Percentiles rank a stretch among this genome's conserved stretches.
phyloP scores from a whole-genome alignment of 2,329 filamentous ascomycete genomes.

The Huntiella bhutanensis region DNA sequence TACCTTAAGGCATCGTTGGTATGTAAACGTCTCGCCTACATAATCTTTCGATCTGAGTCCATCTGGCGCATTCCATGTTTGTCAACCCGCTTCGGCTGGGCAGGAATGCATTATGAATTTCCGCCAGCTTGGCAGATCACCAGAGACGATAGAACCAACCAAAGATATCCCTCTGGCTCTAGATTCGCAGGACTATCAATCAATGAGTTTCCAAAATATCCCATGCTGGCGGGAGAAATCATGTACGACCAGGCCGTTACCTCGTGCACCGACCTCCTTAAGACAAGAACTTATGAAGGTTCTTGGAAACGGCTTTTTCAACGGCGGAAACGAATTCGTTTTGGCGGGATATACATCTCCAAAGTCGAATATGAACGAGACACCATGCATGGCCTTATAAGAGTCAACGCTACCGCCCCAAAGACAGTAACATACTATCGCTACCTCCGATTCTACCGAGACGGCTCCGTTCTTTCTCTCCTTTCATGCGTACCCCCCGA shows the following conservation, averaged over 20 bases:
- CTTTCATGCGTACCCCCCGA: conserved; percentile 63
- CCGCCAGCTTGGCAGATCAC: not conserved
- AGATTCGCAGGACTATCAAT: not conserved
- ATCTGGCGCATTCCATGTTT: conserved; percentile 69
- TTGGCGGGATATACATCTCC: conserved; percentile 90
- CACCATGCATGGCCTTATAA: conserved; percentile 44
- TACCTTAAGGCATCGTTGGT: conserved; percentile 61
- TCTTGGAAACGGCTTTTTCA: conserved; percentile 59
- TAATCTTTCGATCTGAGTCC: conserved; percentile 64
- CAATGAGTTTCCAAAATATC: conserved; percentile 17
- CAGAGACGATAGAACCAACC: not conserved
- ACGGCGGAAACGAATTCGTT: conserved; percentile 66
- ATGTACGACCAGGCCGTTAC: conserved; percentile 10
- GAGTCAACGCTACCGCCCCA: conserved; percentile 50
- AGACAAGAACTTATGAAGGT: conserved; percentile 26
- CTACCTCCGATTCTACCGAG: conserved; percentile 85
- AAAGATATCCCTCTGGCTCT: not conserved
- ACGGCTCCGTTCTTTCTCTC: conserved; percentile 66
- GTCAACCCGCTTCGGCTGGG: conserved; percentile 56
- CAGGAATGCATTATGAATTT: conserved; percentile 66
- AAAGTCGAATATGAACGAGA: conserved; percentile 88
- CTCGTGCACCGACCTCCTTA: conserved; percentile 16
- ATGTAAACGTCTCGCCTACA: conserved; percentile 71
- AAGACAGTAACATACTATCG: conserved; percentile 97
- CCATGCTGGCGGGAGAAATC: conserved; percentile 15